phyloP scores from a whole-genome alignment of 306 rosid genomes.

The Ammopiptanthus mongolicus region DNA sequence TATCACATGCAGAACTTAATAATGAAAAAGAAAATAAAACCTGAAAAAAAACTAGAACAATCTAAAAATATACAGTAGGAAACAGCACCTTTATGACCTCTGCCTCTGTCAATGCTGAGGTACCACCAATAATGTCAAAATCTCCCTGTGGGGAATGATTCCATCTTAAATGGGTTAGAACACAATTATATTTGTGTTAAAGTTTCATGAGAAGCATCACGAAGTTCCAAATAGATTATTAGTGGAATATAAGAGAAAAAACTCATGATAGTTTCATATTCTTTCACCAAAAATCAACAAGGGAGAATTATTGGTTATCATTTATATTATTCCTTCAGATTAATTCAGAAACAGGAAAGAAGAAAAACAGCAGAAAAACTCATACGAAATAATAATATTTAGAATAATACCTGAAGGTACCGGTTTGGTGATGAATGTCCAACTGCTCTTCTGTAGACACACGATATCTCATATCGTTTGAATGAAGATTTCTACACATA shows the following conservation, averaged over 20 bases:
- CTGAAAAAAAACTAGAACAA: background rate
- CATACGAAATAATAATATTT: background rate
- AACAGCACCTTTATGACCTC: conserved; percentile 78
- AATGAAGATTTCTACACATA: conserved; percentile 73
- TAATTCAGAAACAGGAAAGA: background rate
- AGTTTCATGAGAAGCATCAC: conserved; percentile 20
- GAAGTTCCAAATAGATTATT: conserved; percentile 8
- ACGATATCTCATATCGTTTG: conserved; percentile 81
- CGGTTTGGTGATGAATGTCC: conserved; percentile 94
- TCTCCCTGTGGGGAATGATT: conserved; percentile 66
- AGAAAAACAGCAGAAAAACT: background rate
- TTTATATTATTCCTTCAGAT: background rate
- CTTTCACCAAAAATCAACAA: conserved; percentile 6
- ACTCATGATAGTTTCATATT: background rate
- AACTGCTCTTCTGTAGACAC: conserved; percentile 80
- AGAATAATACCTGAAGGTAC: conserved; percentile 74
- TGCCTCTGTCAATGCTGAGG: conserved; percentile 78
- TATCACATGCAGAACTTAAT: conserved; percentile 8
- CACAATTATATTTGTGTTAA: background rate
- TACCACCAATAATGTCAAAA: conserved; percentile 92
- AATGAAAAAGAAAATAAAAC: conserved; percentile 5
- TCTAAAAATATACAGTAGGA: conserved; percentile 11
- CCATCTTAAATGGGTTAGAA: background rate
- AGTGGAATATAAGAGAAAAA: conserved; percentile 1
- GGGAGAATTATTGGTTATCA: background rate